Conservation (phyloP, 2,329 filamentous ascomycete genomes). For the Pestalotiopsis sp. region DNA sequence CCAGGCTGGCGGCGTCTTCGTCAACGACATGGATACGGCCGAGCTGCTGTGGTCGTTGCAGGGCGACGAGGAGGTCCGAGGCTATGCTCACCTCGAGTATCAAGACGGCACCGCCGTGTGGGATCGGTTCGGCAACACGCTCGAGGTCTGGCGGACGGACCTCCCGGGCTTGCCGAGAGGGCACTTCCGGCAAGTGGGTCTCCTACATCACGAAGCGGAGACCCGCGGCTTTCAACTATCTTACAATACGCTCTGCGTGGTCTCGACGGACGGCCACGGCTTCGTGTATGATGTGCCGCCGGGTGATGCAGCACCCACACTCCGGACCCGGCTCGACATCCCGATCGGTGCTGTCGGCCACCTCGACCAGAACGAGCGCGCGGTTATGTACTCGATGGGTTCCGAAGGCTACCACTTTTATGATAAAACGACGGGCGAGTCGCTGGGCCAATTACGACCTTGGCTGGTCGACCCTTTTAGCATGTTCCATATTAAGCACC, state of each 20-base stretch:
- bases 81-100: conserved; percentile 48
- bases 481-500: conserved; percentile 23
- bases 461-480: conserved; percentile 34
- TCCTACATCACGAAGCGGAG: conserved; percentile 41
- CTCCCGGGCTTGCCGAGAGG: conserved; percentile 34
- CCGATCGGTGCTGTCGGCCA: conserved; percentile 43
- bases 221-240: conserved; percentile 47
- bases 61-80: conserved; percentile 33
- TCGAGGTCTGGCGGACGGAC: conserved; percentile 46
- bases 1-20: conserved; percentile 44
- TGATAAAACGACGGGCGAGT: conserved; percentile 38
- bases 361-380: conserved; percentile 40
- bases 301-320: conserved; percentile 28
- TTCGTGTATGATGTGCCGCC: conserved; percentile 44
- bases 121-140: conserved; percentile 42
- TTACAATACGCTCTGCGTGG: conserved; percentile 44
- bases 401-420: conserved; percentile 41
- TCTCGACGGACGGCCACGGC: conserved; percentile 42
- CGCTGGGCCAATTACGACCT: conserved; percentile 30
- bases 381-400: conserved; percentile 46
- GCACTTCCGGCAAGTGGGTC: conserved; percentile 39
- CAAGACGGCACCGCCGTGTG: conserved; percentile 46
- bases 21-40: conserved; percentile 47
- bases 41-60: conserved; percentile 35
- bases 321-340: conserved; percentile 38